phyloP scores from a whole-genome alignment of 2,329 filamentous ascomycete species.

The Chalaropsis ovoidea region DNA sequence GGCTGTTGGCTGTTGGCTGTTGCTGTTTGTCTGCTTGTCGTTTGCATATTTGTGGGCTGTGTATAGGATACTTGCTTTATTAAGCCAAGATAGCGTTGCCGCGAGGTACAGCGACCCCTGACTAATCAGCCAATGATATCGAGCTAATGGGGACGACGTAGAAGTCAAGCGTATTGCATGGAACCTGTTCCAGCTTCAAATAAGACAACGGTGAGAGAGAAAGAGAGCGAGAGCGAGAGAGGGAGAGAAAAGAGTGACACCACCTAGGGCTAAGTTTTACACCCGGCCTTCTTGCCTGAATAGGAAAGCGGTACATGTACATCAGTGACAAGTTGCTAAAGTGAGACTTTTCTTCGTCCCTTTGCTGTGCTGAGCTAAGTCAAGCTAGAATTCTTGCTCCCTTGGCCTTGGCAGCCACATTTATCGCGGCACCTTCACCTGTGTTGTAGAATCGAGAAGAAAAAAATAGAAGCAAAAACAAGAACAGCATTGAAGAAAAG shows the following conservation, averaged over 20 bases:
- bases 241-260: not conserved
- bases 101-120: conserved; percentile 20
- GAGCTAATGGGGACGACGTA: conserved; percentile 10
- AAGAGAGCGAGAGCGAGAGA: no score
- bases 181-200: conserved; percentile 18
- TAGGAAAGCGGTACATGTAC: not conserved
- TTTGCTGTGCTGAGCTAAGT: not conserved
- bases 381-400: not conserved
- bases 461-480: conserved; percentile 1
- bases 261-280: not conserved
- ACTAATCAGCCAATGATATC: conserved; percentile 22
- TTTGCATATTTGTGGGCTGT: not conserved
- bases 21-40: not conserved
- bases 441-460: conserved; percentile 5
- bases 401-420: not conserved
- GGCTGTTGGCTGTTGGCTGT: not conserved
- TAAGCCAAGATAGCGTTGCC: conserved; percentile 1
- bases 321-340: not conserved
- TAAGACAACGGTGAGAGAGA: not conserved
- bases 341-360: not conserved
- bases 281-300: conserved; percentile 11
- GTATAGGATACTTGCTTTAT: conserved; percentile 10
- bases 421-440: not conserved
- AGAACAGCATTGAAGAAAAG: not conserved
- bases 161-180: conserved; percentile 24